These are phyloP conservation scores for Colletotrichum lini DNA, from an alignment of 2,329 filamentous ascomycete species.

Conservation along the genomic window DNA sequence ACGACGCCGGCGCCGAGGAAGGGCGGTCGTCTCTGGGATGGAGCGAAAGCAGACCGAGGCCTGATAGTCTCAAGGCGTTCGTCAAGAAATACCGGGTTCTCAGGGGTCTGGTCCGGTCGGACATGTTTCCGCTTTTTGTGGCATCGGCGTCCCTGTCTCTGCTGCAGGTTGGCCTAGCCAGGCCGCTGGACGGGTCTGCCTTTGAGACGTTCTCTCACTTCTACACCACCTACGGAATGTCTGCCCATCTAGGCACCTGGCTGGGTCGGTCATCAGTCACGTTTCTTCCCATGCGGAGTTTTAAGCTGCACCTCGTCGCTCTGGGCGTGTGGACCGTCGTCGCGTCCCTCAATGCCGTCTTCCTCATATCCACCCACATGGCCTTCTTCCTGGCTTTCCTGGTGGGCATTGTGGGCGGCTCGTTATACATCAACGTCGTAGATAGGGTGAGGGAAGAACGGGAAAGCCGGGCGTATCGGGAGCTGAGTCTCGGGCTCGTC, in stretches of 20 bases:
- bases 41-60: not conserved
- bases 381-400: constrained; percentile 47
- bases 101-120: constrained; percentile 44
- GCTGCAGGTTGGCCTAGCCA: constrained; percentile 49
- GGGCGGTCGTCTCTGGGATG: constrained; percentile 16
- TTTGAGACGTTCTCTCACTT: constrained; percentile 50
- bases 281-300: constrained; percentile 41
- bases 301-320: constrained; percentile 30
- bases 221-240: constrained; percentile 47
- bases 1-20: constrained; percentile 38
- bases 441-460: constrained; percentile 44
- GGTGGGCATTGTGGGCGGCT: constrained; percentile 49
- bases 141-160: constrained; percentile 46
- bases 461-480: constrained; percentile 42
- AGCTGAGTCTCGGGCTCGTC: constrained; percentile 49
- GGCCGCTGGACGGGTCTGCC: constrained; percentile 46
- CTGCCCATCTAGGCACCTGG: constrained; percentile 50
- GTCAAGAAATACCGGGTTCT: constrained; percentile 41
- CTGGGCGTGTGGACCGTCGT: constrained; percentile 35
- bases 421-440: constrained; percentile 48
- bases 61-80: constrained; percentile 15
- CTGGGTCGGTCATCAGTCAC: constrained; percentile 46
- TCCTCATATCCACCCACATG: constrained; percentile 46
- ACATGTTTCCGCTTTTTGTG: constrained; percentile 48
- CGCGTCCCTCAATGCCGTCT: constrained; percentile 44